Base-by-base conservation (phyloP, 768 basidiomycete genomes). In the Pholiota molesta region DNA sequence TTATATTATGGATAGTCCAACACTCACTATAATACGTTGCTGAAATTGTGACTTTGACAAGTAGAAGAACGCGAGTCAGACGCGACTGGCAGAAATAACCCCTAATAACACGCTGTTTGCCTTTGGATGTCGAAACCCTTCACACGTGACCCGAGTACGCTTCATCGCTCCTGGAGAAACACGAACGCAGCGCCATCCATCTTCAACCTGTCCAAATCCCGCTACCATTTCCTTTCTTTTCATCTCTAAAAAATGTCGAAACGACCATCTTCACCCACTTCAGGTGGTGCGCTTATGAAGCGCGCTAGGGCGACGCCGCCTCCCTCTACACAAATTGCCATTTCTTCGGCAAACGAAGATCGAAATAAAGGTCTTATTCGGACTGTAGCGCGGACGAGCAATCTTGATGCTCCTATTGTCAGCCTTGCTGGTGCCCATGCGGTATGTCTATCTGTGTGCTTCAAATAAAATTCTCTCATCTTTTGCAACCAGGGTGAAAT, bases 351-450 rank as follows among this genome's bases (percentile, higher is more conserved):
- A 0, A 83, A 84, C 58, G 87, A 93, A 70, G 88, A 90, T 63
- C 81, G 86, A 55, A 85, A 83, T 74, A 92, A 92, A 71, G 92
- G 88, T 21, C 85, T 95, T 56, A 82, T 97, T 63, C 83, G 95
- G 65, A 90, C 86, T 23, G 86, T 99, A 28, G 91, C 93, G 73
- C 83, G 97, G 51, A 99, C 97, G n/a, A 95, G 92, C 75, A 89
- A 85, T 66, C 83, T 99, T 42, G 90, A 94, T 68, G 95, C 95
- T 45, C 97, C 97, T 29, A 99, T 99, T 70, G 87, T 99, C 70
- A 92, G 91, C 68, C 79, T 99, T 64, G 83, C 87, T 16, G 93
- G 97, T 2, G 89, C 95, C 5, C 95, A 97, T 77, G 83, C 87
- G 53, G 92, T 96, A 75, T 69, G 91, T 66, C 21, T 45, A 14